Conservation (phyloP, 2,329 filamentous ascomycete genomes). For the Daldinia sp. region DNA sequence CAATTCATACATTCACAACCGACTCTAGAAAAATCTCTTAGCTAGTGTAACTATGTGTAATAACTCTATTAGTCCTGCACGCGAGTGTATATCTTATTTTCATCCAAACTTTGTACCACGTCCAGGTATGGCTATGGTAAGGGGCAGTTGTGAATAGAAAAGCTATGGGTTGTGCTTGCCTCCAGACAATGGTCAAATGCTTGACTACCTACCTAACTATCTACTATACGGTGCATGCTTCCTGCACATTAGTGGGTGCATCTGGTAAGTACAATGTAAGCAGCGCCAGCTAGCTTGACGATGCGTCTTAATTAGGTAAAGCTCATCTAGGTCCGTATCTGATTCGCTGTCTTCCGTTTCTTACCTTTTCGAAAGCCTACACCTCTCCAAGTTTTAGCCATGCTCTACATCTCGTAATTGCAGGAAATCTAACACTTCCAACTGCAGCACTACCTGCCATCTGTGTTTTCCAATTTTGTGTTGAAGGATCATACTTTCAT, state of each 20-base stretch:
- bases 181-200: neutral
- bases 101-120: neutral
- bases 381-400: neutral
- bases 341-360: neutral
- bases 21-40: neutral
- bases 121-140: neutral
- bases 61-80: fast-evolving
- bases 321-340: neutral
- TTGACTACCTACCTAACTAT: neutral
- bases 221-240: neutral
- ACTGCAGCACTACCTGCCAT: neutral
- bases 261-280: neutral
- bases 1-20: neutral
- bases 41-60: no score
- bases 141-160: neutral
- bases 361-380: neutral
- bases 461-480: neutral
- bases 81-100: neutral
- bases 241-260: neutral
- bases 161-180: neutral
- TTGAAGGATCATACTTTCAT: neutral
- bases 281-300: neutral
- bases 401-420: neutral
- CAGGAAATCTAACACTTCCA: neutral
- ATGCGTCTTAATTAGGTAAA: neutral